Evolutionary conservation across 2,329 filamentous ascomycete species (phyloP).

Genomic region (Fusarium sp.): DNA sequence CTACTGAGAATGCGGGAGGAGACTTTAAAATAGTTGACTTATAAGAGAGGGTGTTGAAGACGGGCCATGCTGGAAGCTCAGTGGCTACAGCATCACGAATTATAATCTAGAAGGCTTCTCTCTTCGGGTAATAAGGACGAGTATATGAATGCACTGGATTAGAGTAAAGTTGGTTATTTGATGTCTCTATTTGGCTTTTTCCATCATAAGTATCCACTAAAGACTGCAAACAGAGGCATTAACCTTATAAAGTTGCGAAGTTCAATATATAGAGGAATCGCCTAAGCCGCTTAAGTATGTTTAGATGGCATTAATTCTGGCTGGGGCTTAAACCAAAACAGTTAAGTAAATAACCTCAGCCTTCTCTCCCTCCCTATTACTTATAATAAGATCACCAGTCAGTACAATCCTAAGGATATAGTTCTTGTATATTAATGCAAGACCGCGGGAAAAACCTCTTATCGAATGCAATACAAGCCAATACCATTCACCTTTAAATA

Average conservation of each 20-base stretch:
- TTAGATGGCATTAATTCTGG: neutral
- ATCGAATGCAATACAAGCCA: neutral
- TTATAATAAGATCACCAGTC: neutral
- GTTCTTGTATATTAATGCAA: fast-evolving
- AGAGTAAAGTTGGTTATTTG: neutral
- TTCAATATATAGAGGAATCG: neutral
- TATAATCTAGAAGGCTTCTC: neutral
- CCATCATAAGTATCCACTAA: neutral
- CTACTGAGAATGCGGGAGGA: too few species aligned
- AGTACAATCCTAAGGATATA: neutral
- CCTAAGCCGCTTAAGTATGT: neutral
- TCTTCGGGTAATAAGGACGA: neutral
- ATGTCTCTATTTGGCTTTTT: neutral
- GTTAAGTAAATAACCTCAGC: fast-evolving
- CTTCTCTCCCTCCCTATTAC: fast-evolving
- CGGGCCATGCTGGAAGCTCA: neutral
- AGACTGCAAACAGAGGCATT: neutral
- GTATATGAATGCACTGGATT: neutral
- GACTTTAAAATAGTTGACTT: fast-evolving
- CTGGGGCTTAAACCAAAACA: neutral
- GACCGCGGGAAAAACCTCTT: neutral
- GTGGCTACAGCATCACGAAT: neutral
- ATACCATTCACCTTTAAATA: neutral
- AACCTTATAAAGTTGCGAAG: neutral
- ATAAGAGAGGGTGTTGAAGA: neutral